Evolutionary conservation across 1,284 basidiomycete genomes (phyloP), one percentile per base, ranked within the genome.

Genomic region (Lignosus rhinocerotis): DNA sequence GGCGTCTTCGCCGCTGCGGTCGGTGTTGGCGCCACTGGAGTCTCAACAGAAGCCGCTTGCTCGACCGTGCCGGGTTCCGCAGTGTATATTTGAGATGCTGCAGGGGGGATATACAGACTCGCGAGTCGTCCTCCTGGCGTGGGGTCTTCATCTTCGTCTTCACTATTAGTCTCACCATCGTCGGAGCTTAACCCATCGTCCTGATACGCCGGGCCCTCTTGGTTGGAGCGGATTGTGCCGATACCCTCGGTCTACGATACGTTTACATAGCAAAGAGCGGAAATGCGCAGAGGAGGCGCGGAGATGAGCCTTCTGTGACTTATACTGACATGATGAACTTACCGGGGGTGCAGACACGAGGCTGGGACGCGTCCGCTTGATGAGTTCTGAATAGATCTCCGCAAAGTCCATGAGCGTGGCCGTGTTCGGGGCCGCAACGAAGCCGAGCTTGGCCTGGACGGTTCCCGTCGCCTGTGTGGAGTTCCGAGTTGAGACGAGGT

Each of bases 311-410:
- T 58, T 53, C 43, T 11, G 19, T 11, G 19, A 10, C 10, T 4
- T 6, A 21, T 7, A 43, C 10, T 6, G 4, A 43, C n/a, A 43
- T 50, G 59, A 34, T 32, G 19, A 25, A 82, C 90, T 64, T 68
- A 94, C 93, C 1, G 93, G 90, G 16, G 93, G 92, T 0, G 90
- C 87, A 51, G 88, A 89, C 14, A 89, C 84, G 11, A 94, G 76
- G 10, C 85, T 86, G 0, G 84, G 82, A 21, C 84, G 78, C 0
- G 86, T 82, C 38, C 84, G 81, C 67, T 85, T 87, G 41, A 86
- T 74, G 19, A 94, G 79, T 46, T 90, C 85, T 0, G 73, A 70
- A 69, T 88, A 90, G 31, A 91, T 76, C 56, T 82, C 80, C n/a
- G 78, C 77, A 56, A 84, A 87, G 56, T 73, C 64, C 65, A 76